phyloP scores from a whole-genome alignment of 805 yeast genomes.

The Monosporozyma aerobia region DNA sequence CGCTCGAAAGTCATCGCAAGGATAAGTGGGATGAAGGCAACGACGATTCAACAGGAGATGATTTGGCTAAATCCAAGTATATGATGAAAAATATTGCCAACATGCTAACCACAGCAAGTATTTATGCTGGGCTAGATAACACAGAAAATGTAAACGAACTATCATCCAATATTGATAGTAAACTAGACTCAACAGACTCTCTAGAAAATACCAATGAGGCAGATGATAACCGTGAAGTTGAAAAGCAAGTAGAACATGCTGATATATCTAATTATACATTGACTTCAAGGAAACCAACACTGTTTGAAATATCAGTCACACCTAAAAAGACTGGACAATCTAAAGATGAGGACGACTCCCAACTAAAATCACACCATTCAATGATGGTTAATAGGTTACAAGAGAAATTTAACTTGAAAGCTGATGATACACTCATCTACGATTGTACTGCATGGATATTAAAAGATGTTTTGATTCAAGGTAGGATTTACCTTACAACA shows the following conservation, averaged over 20 bases:
- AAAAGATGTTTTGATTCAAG: slow-evolving; percentile 76
- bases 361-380: background rate
- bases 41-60: slow-evolving; percentile 12
- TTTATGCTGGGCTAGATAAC: slow-evolving; percentile 34
- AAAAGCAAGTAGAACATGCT: background rate
- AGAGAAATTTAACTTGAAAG: slow-evolving; percentile 35
- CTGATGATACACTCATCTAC: slow-evolving; percentile 46
- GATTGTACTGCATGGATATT: slow-evolving; percentile 73
- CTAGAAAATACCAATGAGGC: background rate
- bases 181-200: background rate
- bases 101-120: slow-evolving; percentile 47
- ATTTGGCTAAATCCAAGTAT: slow-evolving; percentile 32
- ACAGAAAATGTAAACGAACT: slow-evolving; percentile 15
- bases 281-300: slow-evolving; percentile 11
- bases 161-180: background rate
- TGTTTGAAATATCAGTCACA: slow-evolving; percentile 16
- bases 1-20: slow-evolving; percentile 2
- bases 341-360: background rate
- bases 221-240: background rate
- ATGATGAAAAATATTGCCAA: slow-evolving; percentile 47
- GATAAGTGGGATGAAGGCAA: slow-evolving; percentile 8
- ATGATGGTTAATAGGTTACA: background rate
- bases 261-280: background rate
- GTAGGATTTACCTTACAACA: slow-evolving; percentile 67
- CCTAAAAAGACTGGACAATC: slow-evolving; percentile 1